phyloP scores from a whole-genome alignment of 208 protist species.

The Spongospora subterranea region DNA sequence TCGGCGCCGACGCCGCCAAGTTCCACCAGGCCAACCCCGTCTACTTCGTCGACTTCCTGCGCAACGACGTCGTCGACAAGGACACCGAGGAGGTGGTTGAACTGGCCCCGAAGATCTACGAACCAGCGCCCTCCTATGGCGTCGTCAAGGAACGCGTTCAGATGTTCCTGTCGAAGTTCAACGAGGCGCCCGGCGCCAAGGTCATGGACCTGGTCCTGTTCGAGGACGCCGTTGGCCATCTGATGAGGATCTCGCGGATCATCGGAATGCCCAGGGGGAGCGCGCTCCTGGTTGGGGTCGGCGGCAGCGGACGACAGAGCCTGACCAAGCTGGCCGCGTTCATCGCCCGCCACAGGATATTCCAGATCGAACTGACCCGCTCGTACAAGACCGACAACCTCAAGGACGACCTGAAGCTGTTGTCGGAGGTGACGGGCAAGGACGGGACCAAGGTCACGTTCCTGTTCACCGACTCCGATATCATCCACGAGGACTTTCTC shows the following conservation, averaged over 20 bases:
- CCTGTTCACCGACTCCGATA: conserved; percentile 96
- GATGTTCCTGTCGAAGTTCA: conserved; percentile 76
- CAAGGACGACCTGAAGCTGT: conserved; percentile 77
- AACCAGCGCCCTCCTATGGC: conserved; percentile 85
- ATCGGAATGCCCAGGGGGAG: conserved; percentile 77
- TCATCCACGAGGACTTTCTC: conserved; percentile 96
- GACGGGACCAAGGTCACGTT: conserved; percentile 83
- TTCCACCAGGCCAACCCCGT: conserved; percentile 67
- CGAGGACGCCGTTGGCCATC: conserved; percentile 81
- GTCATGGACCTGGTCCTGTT: conserved; percentile 84
- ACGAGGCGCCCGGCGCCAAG: conserved; percentile 74
- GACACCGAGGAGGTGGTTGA: conserved; percentile 68
- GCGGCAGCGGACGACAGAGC: conserved; percentile 81
- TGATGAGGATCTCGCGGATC: conserved; percentile 79
- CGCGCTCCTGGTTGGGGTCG: conserved; percentile 82
- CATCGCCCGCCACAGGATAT: conserved; percentile 75
- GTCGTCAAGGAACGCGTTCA: conserved; percentile 76
- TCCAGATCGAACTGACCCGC: conserved; percentile 78
- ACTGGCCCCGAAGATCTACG: conserved; percentile 88
- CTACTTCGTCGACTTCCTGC: conserved; percentile 93
- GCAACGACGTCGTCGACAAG: conserved; percentile 63
- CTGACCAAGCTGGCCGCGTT: conserved; percentile 80
- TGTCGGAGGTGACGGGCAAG: conserved; percentile 75
- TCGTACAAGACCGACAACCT: conserved; percentile 76
- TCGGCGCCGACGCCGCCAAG: conserved; percentile 60